Conservation (phyloP, 495 filamentous ascomycete species). For the Xylaria venustula region DNA sequence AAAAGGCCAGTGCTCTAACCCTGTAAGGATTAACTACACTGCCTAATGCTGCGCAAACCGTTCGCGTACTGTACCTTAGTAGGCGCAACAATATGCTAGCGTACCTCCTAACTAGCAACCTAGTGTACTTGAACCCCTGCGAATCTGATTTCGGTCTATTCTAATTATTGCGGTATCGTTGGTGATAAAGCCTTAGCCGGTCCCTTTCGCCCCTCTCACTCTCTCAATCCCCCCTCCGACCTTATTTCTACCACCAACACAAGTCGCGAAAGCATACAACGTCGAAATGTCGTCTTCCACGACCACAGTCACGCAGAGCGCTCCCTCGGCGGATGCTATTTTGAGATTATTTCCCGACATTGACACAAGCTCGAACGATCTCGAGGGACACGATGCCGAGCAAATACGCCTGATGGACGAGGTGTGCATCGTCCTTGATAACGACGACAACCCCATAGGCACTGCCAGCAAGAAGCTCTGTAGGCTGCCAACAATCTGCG, state of each 20-base stretch:
- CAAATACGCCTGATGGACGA: slow-evolving; percentile 99
- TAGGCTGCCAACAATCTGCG: slow-evolving; percentile 42
- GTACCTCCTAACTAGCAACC: background rate
- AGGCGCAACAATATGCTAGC: background rate
- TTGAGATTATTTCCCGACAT: slow-evolving; percentile 92
- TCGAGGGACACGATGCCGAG: slow-evolving; percentile 92
- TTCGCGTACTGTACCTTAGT: too few species aligned
- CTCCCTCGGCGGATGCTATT: slow-evolving; percentile 82
- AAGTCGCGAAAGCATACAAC: background rate
- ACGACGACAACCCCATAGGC: slow-evolving; percentile 90
- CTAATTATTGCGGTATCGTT: background rate
- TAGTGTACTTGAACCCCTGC: slow-evolving; percentile 4
- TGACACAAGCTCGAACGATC: slow-evolving; percentile 74
- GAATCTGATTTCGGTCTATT: background rate
- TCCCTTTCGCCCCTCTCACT: slow-evolving; percentile 7
- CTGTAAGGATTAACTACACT: too few species aligned
- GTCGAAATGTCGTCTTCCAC: slow-evolving; percentile 41
- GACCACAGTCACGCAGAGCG: slow-evolving; percentile 37
- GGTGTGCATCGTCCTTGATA: slow-evolving; percentile 94
- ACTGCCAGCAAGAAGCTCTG: slow-evolving; percentile 98
- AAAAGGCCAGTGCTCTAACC: too few species aligned
- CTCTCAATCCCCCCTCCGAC: background rate
- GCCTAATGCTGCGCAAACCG: too few species aligned
- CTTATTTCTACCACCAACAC: background rate
- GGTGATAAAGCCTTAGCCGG: slow-evolving; percentile 4